A percentile compares a stretch with the other conserved stretches of the same genome.
Evolutionary conservation across 2,329 filamentous ascomycete species (phyloP).

Genomic region (Cercospora citrullina): DNA sequence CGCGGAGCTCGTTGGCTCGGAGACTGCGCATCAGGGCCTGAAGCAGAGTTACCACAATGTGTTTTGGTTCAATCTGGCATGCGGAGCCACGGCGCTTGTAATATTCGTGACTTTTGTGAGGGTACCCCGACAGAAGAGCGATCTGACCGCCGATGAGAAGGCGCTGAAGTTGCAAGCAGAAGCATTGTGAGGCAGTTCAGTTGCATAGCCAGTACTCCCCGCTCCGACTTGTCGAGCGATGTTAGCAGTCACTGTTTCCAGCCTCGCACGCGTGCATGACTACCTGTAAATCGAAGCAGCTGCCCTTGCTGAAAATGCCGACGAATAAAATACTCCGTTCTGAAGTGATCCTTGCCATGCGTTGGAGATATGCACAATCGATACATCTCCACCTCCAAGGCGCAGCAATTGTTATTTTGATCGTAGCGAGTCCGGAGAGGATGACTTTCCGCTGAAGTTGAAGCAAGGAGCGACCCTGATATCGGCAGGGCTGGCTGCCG

Average conservation of each 20-base stretch:
- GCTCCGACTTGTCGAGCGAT: not conserved
- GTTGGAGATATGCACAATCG: not conserved
- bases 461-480: not conserved
- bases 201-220: not conserved
- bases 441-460: not conserved
- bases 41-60: constrained; percentile 62
- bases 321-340: not conserved
- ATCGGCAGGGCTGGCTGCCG: not conserved
- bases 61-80: constrained; percentile 66
- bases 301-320: not conserved
- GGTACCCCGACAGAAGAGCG: constrained; percentile 58
- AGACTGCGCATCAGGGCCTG: constrained; percentile 47
- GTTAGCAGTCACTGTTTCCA: not conserved
- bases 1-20: constrained; percentile 61
- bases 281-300: not conserved
- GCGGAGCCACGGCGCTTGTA: constrained; percentile 53
- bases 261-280: not conserved
- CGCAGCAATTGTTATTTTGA: not conserved
- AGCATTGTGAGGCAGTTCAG: not conserved
- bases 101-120: constrained; percentile 57
- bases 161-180: constrained; percentile 9
- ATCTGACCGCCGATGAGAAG: constrained; percentile 60
- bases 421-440: not conserved
- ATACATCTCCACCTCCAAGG: not conserved
- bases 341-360: not conserved